Evolutionary conservation across 2,329 filamentous ascomycete species (phyloP).

Genomic region (Pochonia chlamydosporia): DNA sequence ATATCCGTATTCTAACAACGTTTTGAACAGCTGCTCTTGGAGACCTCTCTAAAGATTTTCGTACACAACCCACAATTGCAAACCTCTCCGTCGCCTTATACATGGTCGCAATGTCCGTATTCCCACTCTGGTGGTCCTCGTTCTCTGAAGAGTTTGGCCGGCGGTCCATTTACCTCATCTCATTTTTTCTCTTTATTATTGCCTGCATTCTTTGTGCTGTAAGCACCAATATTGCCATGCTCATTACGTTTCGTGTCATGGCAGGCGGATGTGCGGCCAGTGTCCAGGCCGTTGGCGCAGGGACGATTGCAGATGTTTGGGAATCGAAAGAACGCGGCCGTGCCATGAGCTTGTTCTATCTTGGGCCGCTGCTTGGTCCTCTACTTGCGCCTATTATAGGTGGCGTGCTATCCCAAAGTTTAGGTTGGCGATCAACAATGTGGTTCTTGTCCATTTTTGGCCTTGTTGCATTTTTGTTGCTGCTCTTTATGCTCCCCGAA

Average conservation of each 20-base stretch:
- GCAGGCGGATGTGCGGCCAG: conserved; percentile 72
- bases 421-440: conserved; percentile 71
- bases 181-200: conserved; percentile 65
- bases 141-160: conserved; percentile 71
- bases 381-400: conserved; percentile 72
- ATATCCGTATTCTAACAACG: background rate
- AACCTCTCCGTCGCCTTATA: conserved; percentile 76
- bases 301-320: conserved; percentile 79
- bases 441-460: conserved; percentile 74
- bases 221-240: conserved; percentile 65
- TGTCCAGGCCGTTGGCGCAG: conserved; percentile 77
- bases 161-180: conserved; percentile 69
- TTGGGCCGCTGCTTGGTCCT: conserved; percentile 71
- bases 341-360: conserved; percentile 80
- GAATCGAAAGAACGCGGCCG: conserved; percentile 63
- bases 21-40: conserved; percentile 56
- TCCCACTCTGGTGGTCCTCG: conserved; percentile 81
- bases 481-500: conserved; percentile 60
- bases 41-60: conserved; percentile 55
- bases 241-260: conserved; percentile 70
- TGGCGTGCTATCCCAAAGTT: conserved; percentile 59
- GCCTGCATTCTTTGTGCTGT: conserved; percentile 67
- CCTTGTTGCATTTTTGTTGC: conserved; percentile 45
- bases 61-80: conserved; percentile 58
- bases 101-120: conserved; percentile 78